Evolutionary conservation across 345 rosid species (phyloP), one percentile per base, ranked within the genome.

Genomic region (Populus simonii): DNA sequence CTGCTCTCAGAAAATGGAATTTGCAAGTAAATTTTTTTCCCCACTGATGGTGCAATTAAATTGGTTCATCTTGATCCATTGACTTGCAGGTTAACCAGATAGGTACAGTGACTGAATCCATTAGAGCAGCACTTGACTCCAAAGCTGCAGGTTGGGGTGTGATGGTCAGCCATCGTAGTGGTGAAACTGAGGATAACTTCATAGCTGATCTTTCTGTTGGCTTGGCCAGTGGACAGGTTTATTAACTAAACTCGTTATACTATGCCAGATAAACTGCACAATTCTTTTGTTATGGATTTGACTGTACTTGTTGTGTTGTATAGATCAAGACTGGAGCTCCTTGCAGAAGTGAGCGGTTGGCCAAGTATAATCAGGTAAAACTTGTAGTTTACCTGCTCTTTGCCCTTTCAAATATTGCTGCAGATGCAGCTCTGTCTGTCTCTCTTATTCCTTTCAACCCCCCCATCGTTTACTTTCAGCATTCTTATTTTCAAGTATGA

Each of bases 121-220:
- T 96, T 76, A 92, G 87, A 90, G 93, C 99, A 25, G 99, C 97
- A 63, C 88, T 91, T 20, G 97, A 96, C 89, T 90, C 99, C 1
- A 96, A 96, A 86, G 94, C 97, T 84, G 98, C 99, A 23, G 98
- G 99, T 11, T 96, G 99, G 99, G 99, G 99, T 71, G 93, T 96
- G 68, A 94, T 94, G 98, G 97, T 92, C 80, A 96, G 98, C 83
- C 98, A 92, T 86, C 89, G 97, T 53, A 94, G 98, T 85, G 98
- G 98, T 31, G 97, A 96, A 89, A 96, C 98, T 38, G 99, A 94
- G 86, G 99, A 94, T 79, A 91, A 94, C 84, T 92, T 92, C 80
- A 96, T 94, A 39, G 98, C 98, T 20, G 99, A 96, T 82, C 97
- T 96, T 75, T 87, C 98, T 41, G 98, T 96, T 74, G 98, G 99